phyloP scores from a whole-genome alignment of 768 basidiomycete species.

The Clitopilus hobsonii region DNA sequence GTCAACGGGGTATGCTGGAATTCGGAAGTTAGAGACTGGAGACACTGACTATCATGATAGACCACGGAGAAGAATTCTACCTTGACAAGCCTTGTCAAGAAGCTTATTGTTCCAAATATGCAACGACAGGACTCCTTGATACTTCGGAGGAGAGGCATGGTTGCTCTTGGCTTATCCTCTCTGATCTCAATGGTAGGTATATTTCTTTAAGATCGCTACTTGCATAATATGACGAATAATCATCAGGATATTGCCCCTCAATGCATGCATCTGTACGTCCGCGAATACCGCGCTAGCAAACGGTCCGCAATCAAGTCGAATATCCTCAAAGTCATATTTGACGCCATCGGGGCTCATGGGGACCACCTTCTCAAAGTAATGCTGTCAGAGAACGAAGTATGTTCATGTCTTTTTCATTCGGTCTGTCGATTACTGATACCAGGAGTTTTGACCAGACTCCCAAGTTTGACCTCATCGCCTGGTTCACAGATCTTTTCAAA shows the following conservation, averaged over 20 bases:
- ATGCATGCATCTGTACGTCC: slow-evolving; percentile 58
- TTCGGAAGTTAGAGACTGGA: slow-evolving; percentile 16
- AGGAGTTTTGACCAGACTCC: neutral
- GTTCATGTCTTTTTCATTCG: neutral
- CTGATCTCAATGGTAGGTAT: slow-evolving; percentile 61
- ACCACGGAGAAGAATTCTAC: slow-evolving; percentile 61
- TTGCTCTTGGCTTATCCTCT: slow-evolving; percentile 68
- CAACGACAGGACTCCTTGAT: slow-evolving; percentile 66
- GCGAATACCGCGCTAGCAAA: slow-evolving; percentile 59
- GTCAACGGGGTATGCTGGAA: slow-evolving; percentile 67
- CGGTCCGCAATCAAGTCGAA: slow-evolving; percentile 56
- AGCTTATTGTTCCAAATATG: slow-evolving; percentile 86
- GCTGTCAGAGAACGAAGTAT: slow-evolving; percentile 12
- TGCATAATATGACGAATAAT: neutral
- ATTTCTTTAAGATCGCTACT: neutral
- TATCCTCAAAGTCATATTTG: slow-evolving; percentile 79
- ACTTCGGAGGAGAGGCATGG: slow-evolving; percentile 61
- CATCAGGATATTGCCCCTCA: slow-evolving; percentile 24
- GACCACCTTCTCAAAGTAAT: slow-evolving; percentile 45
- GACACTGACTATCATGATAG: slow-evolving; percentile 25
- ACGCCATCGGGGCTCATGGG: slow-evolving; percentile 83
- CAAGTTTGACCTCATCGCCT: neutral
- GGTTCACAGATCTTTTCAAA: neutral
- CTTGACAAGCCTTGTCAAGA: slow-evolving; percentile 65
- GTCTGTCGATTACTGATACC: neutral